Evolutionary conservation across 2,329 filamentous ascomycete species (phyloP).

Genomic region (Pyrenophora graminea): DNA sequence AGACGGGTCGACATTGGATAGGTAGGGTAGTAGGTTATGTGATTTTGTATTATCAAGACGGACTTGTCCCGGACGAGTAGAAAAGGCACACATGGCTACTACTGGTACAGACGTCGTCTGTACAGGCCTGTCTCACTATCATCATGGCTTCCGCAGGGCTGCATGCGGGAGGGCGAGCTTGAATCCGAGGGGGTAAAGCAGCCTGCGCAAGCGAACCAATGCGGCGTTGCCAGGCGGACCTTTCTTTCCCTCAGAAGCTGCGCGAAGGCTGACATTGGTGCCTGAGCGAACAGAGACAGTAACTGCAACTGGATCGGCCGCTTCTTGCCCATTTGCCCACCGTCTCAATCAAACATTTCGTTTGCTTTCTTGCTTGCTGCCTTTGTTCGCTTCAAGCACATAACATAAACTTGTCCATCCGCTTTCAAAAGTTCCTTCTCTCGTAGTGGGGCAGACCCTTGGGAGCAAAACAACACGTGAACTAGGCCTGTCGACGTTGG

Average conservation of each 20-base stretch:
- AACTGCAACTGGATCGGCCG: not conserved
- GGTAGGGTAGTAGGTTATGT: too few species aligned
- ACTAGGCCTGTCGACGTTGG: conserved; percentile 42
- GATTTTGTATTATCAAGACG: too few species aligned
- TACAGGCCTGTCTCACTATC: conserved; percentile 1
- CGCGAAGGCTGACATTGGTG: conserved; percentile 4
- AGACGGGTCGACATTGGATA: not conserved
- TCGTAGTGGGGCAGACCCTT: conserved; percentile 39
- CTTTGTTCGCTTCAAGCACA: conserved; percentile 12
- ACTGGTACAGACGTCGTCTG: not conserved
- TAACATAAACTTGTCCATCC: conserved; percentile 6
- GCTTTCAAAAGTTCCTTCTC: conserved; percentile 22
- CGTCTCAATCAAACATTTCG: conserved; percentile 2
- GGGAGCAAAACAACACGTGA: conserved; percentile 43
- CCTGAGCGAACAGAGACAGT: conserved; percentile 5
- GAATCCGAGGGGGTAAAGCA: conserved; percentile 26
- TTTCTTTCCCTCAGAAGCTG: conserved; percentile 8
- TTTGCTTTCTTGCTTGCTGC: conserved; percentile 17
- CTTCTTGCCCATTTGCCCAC: too few species aligned
- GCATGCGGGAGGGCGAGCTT: conserved; percentile 21
- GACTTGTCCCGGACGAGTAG: too few species aligned
- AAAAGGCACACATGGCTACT: too few species aligned
- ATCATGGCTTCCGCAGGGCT: conserved; percentile 19
- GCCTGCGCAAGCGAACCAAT: conserved; percentile 32
- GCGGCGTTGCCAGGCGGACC: conserved; percentile 24